Evolutionary conservation across 768 basidiomycete genomes (phyloP).

Genomic region (Epithele typhae): DNA sequence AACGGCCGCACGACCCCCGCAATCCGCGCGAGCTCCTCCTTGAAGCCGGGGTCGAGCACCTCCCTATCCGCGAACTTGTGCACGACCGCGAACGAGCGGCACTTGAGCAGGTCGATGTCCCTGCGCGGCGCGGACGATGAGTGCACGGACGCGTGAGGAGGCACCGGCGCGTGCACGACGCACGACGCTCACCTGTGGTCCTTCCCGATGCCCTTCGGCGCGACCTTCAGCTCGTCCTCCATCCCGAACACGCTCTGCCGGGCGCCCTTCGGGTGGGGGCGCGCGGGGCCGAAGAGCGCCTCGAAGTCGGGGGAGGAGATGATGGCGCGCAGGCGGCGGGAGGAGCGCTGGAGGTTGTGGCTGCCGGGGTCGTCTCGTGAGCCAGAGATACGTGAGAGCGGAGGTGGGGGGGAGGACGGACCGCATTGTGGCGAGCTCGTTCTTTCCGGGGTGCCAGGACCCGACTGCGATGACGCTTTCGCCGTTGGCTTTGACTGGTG

Average conservation of each 20-base stretch:
- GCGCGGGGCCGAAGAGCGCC: slow-evolving; percentile 67
- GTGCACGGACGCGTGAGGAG: background rate
- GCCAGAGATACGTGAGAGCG: background rate
- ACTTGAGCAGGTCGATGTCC: slow-evolving; percentile 90
- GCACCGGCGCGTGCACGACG: background rate
- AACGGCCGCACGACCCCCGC: slow-evolving; percentile 63
- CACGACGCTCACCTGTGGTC: slow-evolving; percentile 54
- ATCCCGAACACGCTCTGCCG: slow-evolving; percentile 78
- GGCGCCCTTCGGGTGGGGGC: slow-evolving; percentile 54
- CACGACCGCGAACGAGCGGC: slow-evolving; percentile 70
- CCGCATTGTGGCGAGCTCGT: slow-evolving; percentile 77
- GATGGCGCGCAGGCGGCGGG: slow-evolving; percentile 57
- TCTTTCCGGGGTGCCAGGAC: slow-evolving; percentile 72
- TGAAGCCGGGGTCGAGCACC: slow-evolving; percentile 64
- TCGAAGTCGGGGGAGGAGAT: slow-evolving; percentile 73
- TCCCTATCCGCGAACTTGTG: slow-evolving; percentile 70
- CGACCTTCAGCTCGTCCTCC: slow-evolving; percentile 86
- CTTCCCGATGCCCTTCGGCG: slow-evolving; percentile 88
- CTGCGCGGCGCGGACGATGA: slow-evolving; percentile 31
- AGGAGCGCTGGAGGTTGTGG: slow-evolving; percentile 57
- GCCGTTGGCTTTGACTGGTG: slow-evolving; percentile 58
- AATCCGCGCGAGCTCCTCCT: slow-evolving; percentile 52
- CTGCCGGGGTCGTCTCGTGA: slow-evolving; percentile 26
- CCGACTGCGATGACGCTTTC: slow-evolving; percentile 77
- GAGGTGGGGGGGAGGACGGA: background rate